Base-by-base conservation (phyloP, 495 filamentous ascomycete genomes). In the Aspergillus diversus region DNA sequence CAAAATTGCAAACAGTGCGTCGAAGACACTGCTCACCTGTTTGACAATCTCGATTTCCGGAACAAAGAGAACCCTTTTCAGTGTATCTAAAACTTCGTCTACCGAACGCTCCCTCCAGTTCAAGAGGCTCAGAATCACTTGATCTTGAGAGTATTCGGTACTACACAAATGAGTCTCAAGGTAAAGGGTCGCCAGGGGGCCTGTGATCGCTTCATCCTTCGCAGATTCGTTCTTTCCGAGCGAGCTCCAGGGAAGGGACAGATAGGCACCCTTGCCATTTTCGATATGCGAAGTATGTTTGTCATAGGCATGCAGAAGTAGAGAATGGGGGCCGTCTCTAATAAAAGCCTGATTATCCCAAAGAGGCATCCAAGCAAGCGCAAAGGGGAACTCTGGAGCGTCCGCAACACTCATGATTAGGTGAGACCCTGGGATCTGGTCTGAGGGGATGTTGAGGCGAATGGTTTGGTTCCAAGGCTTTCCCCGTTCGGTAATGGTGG, bases 31-130 rank as follows among this genome's bases (percentile, higher is more conserved):
- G 62, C 84, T 87, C 8, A 97, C 78, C 55, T 97, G 83, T 75
- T 97, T 99, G 61, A 98, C 95, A 32, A 98, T 91, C 76, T 99
- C 95, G 55, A 97, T 97, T 72, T 99, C 95, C 0, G 95, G 89
- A 9, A 99, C 95, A 68, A 98, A 99, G 8, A 90, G 86, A 42
- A 98, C 83, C 62, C 91, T 86, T 72, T 91, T 89, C 35, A 99
- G 75, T 6, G 96, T 81, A 17, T 86, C 81, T 1, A 90, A 77
- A 1, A 95, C 80, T 27, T 94, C 87, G 43, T 85, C 85, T 43
- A 86, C 80, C 2, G 87, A 79, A 34, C 89, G 84, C 16, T 93
- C 87, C 65, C 86, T 91, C 94, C 96, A 98, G 61, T 89, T 90
- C 16, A 97, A 69, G 27, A 99, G 79, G 21, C 90, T 89, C 46